Evolutionary conservation across 805 yeast species (phyloP), one percentile per base, ranked within the genome.

Genomic region (Wickerhamomyces strasburgensis): DNA sequence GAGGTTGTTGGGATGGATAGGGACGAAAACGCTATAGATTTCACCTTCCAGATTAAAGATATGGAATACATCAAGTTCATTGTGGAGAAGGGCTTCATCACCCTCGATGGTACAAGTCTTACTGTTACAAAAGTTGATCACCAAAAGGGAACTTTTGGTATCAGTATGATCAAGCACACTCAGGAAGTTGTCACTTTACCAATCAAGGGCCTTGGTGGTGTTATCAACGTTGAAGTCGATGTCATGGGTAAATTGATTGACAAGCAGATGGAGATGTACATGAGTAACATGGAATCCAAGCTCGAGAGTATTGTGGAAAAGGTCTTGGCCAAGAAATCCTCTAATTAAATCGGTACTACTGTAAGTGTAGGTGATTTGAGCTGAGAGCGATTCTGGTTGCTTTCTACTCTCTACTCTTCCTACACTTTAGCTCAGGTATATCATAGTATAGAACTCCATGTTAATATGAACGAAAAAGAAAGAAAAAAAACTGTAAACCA

Each of bases 21-120:
- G 25, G 25, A 21, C 53, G 83, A 61, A n/a, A 85, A 87, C 58
- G 80, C 98, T 1, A 65, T 87, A 24, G 68, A 80, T 4, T 83
- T 78, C 57, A 82, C 85, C 4, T 89, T 90, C 61, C 60, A 75
- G 58, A 68, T 87, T 36, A 67, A 83, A 40, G 93, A 87, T 43
- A 49, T 57, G 14, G 70, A 75, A 34, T 70, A 76, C 38, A 55
- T 66, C 29, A 75, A 75, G 44, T 93, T 81, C 57, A 81, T 93
- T 42, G 98, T 93, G 9, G 95, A 87, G 56, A 93, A 93, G 63
- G 99, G 99, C 4, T 93, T 90, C 54, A 82, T 93, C 40, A 78
- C 93, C 18, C 64, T 93, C 14, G 98, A 93, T 57, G 99, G 99
- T 25, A 83, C 95, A 1, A 85, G 96, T 16, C 69, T 93, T 46